Evolutionary conservation across 352 stramenopile species (phyloP).

Genomic region (Phytophthora tubulina): DNA sequence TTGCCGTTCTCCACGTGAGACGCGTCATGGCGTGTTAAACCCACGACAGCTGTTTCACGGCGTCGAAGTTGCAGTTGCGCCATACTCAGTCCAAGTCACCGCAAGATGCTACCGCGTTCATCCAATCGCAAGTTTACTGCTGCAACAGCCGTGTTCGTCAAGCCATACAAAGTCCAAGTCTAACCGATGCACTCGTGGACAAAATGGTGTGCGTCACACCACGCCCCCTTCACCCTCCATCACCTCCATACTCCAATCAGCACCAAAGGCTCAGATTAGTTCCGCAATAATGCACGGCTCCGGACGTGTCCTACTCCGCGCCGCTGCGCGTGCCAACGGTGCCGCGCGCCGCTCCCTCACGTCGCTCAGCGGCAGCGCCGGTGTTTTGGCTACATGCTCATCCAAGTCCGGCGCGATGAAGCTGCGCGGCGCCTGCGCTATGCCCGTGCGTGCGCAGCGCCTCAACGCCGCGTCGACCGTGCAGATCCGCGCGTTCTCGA

Average conservation of each 20-base stretch:
- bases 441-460: constrained; percentile 5
- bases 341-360: constrained; percentile 31
- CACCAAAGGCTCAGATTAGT: constrained; percentile 16
- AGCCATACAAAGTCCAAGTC: constrained; percentile 17
- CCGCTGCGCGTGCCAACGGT: constrained; percentile 36
- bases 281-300: constrained; percentile 42
- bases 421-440: constrained; percentile 8
- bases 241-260: constrained; percentile 26
- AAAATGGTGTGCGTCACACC: constrained; percentile 5
- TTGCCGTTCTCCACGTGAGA: constrained; percentile 21
- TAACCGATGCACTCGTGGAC: not conserved
- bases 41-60: constrained; percentile 7
- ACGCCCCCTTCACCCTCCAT: not conserved
- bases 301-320: constrained; percentile 42
- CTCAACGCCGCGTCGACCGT: constrained; percentile 3
- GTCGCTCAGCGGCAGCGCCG: constrained; percentile 18
- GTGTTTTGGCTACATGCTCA: constrained; percentile 21
- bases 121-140: constrained; percentile 25
- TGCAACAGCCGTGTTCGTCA: not conserved
- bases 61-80: constrained; percentile 13
- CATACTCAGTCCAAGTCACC: constrained; percentile 11
- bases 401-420: constrained; percentile 18
- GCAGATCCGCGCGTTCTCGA: constrained; percentile 52
- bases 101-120: constrained; percentile 21
- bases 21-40: constrained; percentile 22